These are phyloP conservation scores for Claviceps capensis DNA, from an alignment of 2,329 filamentous ascomycete genomes.

Conservation along the genomic window DNA sequence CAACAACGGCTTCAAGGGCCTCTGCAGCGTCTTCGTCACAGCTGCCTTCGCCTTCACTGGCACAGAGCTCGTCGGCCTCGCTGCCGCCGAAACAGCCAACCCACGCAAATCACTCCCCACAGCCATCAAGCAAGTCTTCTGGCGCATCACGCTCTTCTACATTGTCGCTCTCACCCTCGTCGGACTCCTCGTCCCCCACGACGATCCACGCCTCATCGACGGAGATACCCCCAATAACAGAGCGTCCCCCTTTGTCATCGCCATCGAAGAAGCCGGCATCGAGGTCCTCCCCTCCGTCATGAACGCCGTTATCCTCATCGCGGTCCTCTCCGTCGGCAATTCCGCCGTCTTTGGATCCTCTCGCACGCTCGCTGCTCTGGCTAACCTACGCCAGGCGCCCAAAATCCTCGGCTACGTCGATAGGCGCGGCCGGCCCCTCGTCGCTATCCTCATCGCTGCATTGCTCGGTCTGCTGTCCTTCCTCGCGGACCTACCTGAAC, in stretches of 20 bases:
- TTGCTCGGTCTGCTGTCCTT: constrained; percentile 58
- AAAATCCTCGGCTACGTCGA: constrained; percentile 68
- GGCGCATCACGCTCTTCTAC: constrained; percentile 87
- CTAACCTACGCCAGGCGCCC: constrained; percentile 76
- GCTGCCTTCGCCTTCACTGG: constrained; percentile 66
- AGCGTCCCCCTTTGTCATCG: constrained; percentile 86
- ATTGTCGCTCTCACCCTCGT: constrained; percentile 69
- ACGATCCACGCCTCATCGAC: constrained; percentile 47
- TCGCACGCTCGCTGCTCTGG: constrained; percentile 76
- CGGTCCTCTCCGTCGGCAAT: constrained; percentile 83
- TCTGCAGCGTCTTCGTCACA: constrained; percentile 64
- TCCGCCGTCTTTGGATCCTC: constrained; percentile 85
- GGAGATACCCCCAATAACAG: constrained; percentile 49
- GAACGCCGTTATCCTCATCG: constrained; percentile 88
- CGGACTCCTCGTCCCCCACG: constrained; percentile 67
- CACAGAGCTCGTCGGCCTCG: constrained; percentile 63
- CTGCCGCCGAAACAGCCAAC: constrained; percentile 66
- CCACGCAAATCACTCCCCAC: constrained; percentile 70
- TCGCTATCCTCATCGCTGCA: constrained; percentile 56
- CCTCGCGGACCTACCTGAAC: constrained; percentile 50
- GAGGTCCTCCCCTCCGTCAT: constrained; percentile 71
- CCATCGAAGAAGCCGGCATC: constrained; percentile 75
- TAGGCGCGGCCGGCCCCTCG: constrained; percentile 64
- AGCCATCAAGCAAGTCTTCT: constrained; percentile 88
- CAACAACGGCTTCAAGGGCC: constrained; percentile 70